Conservation (phyloP, 2,329 filamentous ascomycete species). For the Pestalotiopsis sp. region DNA sequence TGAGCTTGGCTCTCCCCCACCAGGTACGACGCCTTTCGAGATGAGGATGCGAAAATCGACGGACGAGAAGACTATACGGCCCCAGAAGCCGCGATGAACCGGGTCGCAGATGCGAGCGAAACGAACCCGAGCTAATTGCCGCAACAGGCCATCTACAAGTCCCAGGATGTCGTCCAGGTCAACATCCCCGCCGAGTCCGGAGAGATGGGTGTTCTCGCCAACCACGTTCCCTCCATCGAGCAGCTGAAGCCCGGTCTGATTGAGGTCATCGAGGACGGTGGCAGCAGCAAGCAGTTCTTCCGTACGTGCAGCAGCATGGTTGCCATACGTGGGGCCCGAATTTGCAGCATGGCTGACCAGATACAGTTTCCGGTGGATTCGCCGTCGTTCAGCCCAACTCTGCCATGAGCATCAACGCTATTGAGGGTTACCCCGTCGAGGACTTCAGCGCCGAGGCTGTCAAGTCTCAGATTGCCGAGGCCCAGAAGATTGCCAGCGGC, state of each 20-base stretch:
- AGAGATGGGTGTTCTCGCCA: constrained; percentile 99
- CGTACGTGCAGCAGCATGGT: constrained; percentile 60
- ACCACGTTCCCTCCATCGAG: constrained; percentile 98
- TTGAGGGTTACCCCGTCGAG: constrained; percentile 92
- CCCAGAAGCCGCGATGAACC: not conserved
- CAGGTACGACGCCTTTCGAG: constrained; percentile 70
- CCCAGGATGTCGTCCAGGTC: constrained; percentile 82
- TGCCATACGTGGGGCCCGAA: not conserved
- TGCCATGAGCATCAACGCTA: constrained; percentile 94
- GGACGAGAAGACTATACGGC: not conserved
- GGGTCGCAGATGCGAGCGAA: not conserved
- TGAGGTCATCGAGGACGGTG: constrained; percentile 92
- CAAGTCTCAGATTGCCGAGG: constrained; percentile 87
- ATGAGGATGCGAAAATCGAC: constrained; percentile 1
- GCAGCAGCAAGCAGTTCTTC: constrained; percentile 95
- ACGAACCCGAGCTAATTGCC: constrained; percentile 48
- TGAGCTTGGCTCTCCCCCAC: constrained; percentile 96
- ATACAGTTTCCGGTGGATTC: constrained; percentile 89
- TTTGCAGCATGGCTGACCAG: constrained; percentile 18
- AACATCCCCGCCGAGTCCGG: constrained; percentile 98
- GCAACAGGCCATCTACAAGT: constrained; percentile 71
- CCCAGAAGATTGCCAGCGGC: constrained; percentile 91
- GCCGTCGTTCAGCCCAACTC: constrained; percentile 96
- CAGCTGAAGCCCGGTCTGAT: constrained; percentile 96
- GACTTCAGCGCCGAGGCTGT: constrained; percentile 95